Evolutionary conservation across 352 stramenopile genomes (phyloP).

Genomic region (Globisporangium acanthophoron): DNA sequence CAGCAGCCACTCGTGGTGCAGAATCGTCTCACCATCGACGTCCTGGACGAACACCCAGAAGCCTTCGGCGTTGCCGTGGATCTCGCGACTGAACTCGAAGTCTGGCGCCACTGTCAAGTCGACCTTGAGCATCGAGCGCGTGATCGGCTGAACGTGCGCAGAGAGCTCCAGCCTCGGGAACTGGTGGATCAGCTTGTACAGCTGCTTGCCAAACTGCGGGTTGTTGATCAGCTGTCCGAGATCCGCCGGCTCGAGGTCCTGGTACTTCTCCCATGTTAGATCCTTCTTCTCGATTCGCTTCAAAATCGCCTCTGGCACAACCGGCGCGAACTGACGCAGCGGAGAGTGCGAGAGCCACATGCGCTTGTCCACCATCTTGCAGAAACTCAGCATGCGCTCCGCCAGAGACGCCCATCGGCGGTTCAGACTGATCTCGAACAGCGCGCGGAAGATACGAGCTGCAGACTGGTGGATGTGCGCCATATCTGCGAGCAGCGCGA

Average conservation of each 20-base stretch:
- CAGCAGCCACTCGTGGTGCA: constrained; percentile 97
- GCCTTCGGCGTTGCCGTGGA: constrained; percentile 94
- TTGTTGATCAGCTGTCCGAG: constrained; percentile 97
- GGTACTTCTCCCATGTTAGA: constrained; percentile 98
- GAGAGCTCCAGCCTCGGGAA: constrained; percentile 97
- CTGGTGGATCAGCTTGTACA: constrained; percentile 98
- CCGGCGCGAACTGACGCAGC: constrained; percentile 93
- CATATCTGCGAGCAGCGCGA: constrained; percentile 99
- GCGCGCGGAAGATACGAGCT: constrained; percentile 95
- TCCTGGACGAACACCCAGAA: constrained; percentile 99
- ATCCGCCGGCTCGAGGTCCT: constrained; percentile 96
- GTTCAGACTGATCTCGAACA: constrained; percentile 99
- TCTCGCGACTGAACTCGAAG: constrained; percentile 96
- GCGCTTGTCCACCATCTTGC: constrained; percentile 99
- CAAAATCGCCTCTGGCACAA: constrained; percentile 94
- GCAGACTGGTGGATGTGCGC: constrained; percentile 98
- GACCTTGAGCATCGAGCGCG: constrained; percentile 93
- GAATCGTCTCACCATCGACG: constrained; percentile 97
- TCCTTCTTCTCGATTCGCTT: constrained; percentile 98
- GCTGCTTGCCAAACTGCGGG: constrained; percentile 96
- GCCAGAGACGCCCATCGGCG: constrained; percentile 93
- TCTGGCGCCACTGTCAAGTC: constrained; percentile 96
- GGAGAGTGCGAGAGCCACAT: constrained; percentile 98
- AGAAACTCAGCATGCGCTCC: constrained; percentile 95
- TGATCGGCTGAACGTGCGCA: constrained; percentile 98